Percentiles rank a stretch among this genome's conserved stretches.
These are phyloP conservation scores for Rubus parviflorus DNA, from an alignment of 306 rosid genomes.

Conservation along the genomic window DNA sequence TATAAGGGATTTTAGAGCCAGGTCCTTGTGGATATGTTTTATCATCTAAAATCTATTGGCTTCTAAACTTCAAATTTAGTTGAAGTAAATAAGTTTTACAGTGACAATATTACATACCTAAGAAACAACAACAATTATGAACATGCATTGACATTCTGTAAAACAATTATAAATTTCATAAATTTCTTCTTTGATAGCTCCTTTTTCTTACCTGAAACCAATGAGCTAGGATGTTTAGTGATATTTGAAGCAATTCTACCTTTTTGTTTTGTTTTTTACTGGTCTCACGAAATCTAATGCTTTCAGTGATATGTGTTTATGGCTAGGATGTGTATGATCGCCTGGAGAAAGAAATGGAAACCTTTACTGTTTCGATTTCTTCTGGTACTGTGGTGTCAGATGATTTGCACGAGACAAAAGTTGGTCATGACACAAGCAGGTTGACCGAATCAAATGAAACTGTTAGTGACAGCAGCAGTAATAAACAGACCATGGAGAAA, in stretches of 20 bases:
- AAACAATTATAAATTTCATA: neutral
- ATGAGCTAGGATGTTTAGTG: constrained; percentile 8
- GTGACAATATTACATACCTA: neutral
- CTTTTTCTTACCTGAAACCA: neutral
- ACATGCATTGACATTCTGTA: neutral
- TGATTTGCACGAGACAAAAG: constrained; percentile 49
- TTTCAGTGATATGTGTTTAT: constrained; percentile 21
- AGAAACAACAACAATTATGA: neutral
- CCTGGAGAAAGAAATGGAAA: constrained; percentile 81
- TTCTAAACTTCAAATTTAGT: neutral
- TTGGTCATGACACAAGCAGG: constrained; percentile 53
- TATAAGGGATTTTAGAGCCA: neutral
- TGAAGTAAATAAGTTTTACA: neutral
- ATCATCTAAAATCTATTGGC: neutral
- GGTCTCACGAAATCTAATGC: constrained; percentile 30
- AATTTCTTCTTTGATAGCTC: constrained; percentile 2
- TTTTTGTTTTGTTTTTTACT: neutral
- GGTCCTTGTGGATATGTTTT: neutral
- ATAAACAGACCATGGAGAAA: constrained; percentile 55
- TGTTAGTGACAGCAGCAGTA: constrained; percentile 50
- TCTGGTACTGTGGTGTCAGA: constrained; percentile 39
- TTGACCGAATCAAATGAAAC: constrained; percentile 53
- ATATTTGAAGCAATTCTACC: constrained; percentile 17
- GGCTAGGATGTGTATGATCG: constrained; percentile 68
- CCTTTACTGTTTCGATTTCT: constrained; percentile 51